Base-by-base conservation (phyloP, 768 basidiomycete species). In the Tephrocybe rancida region DNA sequence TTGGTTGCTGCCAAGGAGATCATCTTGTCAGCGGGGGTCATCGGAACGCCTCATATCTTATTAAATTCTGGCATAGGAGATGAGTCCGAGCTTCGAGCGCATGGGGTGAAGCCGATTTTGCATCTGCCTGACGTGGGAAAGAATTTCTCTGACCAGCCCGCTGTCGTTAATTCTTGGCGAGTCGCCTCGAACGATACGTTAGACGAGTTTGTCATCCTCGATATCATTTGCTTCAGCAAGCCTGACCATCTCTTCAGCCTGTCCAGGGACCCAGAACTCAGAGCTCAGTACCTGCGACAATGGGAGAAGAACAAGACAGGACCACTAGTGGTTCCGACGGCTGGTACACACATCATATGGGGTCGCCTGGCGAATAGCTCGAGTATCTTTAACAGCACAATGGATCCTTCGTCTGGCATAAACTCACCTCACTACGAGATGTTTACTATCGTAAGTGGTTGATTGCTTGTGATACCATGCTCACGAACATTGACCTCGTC, bases 1-100 rank as follows among this genome's bases (percentile, higher is more conserved):
- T 1, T 44, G 38, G 8, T 18, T 35, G 46, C 46, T 2, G 2
- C 46, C 2, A 68, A 66, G 22, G 70, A 42, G 49, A 21, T 54
- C 24, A 44, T 27, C 4, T 25, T 37, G 29, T n/a, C 55, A 35
- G 64, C 61, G 5, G 35, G 35, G 6, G 26, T 29, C 11, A 26
- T 44, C 9, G 27, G 7, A 26, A 44, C 44, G 16, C 25, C n/a
- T 10, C 44, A 45, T 19, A 29, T 21, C 13, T 25, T 29, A 4
- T 2, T 19, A 25, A 30, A 24, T 7, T 45, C 9, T 29, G 44
- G 44, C 14, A 29, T 45, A 19, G 44, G 29, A 30, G 44, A 45
- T 14, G 1, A 25, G 16, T 29, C 44, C 16, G 44, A 45, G 18
- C 44, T 45, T 29, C n/a, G 18, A 29, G 44, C 44, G 5, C 14